These are phyloP conservation scores for Cladosporium austrohemisphaericum DNA, from an alignment of 2,329 filamentous ascomycete species.

Conservation along the genomic window DNA sequence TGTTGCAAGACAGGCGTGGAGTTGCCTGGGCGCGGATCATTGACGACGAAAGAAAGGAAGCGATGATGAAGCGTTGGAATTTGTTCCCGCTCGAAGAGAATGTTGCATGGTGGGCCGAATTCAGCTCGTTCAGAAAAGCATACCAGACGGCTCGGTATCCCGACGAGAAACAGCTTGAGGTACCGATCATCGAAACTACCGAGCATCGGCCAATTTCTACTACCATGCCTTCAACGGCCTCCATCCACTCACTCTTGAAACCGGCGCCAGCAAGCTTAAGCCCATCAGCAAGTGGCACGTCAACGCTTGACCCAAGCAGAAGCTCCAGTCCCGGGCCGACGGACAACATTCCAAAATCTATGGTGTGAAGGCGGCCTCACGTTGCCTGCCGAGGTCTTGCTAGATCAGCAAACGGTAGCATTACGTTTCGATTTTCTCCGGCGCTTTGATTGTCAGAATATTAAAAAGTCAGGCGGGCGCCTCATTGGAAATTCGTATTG, in stretches of 20 bases:
- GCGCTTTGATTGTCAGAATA: no score
- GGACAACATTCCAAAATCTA: no score
- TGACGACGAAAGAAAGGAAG: background rate
- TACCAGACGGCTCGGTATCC: background rate
- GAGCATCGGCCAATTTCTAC: background rate
- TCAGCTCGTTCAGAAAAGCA: background rate
- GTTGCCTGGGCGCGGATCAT: slow-evolving; percentile 1
- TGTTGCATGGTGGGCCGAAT: background rate
- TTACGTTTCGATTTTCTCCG: no score
- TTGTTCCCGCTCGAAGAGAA: slow-evolving; percentile 1
- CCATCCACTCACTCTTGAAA: background rate
- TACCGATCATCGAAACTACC: background rate
- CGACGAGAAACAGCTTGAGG: background rate
- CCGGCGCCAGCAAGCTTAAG: background rate
- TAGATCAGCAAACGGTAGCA: no score
- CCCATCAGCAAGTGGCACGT: background rate
- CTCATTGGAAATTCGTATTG: no score
- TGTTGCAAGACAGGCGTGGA: background rate
- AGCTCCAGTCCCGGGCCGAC: background rate
- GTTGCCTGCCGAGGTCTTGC: no score
- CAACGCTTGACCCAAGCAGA: background rate
- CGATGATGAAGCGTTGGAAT: slow-evolving; percentile 2
- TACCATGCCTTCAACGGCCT: background rate
- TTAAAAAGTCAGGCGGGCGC: no score
- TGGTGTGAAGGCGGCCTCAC: no score